Evolutionary conservation across 2,329 filamentous ascomycete species (phyloP).

Genomic region (Diaporthe sp.): DNA sequence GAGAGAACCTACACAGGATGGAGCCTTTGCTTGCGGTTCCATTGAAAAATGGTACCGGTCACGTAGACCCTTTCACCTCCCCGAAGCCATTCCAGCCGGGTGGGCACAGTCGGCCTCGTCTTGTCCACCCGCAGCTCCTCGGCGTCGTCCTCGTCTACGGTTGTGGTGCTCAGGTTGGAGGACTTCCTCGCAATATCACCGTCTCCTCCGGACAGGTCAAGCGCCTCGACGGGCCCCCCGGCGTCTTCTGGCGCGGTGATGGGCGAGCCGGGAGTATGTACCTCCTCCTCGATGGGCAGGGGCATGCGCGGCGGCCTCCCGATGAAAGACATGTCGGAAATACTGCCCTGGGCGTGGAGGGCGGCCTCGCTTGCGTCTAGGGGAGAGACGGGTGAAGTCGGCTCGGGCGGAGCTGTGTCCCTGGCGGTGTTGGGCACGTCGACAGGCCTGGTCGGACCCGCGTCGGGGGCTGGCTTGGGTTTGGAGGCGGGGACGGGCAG

Average conservation of each 20-base stretch:
- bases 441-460: conserved; percentile 46
- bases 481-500: conserved; percentile 17
- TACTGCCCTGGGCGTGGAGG: conserved; percentile 63
- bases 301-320: conserved; percentile 87
- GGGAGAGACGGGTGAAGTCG: conserved; percentile 45
- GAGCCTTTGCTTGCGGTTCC: conserved; percentile 93
- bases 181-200: conserved; percentile 61
- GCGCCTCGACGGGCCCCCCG: conserved; percentile 60
- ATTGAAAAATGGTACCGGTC: conserved; percentile 96
- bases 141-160: conserved; percentile 80
- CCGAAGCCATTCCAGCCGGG: conserved; percentile 84
- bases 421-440: conserved; percentile 48
- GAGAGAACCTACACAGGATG: conserved; percentile 78
- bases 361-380: conserved; percentile 52
- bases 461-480: conserved; percentile 28
- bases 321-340: conserved; percentile 72
- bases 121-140: conserved; percentile 83
- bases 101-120: conserved; percentile 83
- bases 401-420: conserved; percentile 23
- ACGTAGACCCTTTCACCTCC: conserved; percentile 93
- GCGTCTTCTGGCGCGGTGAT: conserved; percentile 79
- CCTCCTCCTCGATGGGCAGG: conserved; percentile 92
- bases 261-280: conserved; percentile 89
- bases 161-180: conserved; percentile 69
- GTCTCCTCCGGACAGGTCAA: conserved; percentile 61